phyloP scores from a whole-genome alignment of 768 basidiomycete species.

The Mycena capillaripes region DNA sequence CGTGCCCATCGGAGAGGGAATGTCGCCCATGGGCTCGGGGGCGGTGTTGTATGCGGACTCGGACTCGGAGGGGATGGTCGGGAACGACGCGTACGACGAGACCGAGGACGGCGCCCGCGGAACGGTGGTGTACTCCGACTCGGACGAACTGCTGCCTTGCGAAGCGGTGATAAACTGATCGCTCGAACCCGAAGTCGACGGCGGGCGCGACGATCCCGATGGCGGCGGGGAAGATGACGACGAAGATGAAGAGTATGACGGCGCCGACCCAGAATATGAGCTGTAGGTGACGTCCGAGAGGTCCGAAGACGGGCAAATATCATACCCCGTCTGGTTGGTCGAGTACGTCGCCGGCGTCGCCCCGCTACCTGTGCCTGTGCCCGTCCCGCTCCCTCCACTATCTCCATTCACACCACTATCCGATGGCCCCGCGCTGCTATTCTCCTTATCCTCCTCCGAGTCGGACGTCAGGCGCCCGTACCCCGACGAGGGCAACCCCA shows the following conservation, averaged over 20 bases:
- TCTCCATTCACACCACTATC: constrained; percentile 29
- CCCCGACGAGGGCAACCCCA: constrained; percentile 60
- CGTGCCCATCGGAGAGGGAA: constrained; percentile 59
- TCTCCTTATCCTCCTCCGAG: constrained; percentile 33
- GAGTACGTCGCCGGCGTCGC: constrained; percentile 50
- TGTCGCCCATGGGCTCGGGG: constrained; percentile 50
- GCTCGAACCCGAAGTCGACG: constrained; percentile 46
- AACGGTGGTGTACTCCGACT: constrained; percentile 55
- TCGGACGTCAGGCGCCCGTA: constrained; percentile 11
- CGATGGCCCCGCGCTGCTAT: constrained; percentile 29
- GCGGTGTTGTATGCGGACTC: constrained; percentile 48
- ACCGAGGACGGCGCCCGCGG: constrained; percentile 55
- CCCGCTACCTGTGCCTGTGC: constrained; percentile 39
- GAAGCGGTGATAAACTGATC: constrained; percentile 61
- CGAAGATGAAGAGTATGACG: constrained; percentile 36
- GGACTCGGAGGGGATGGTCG: constrained; percentile 72
- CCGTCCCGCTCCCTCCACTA: constrained; percentile 33
- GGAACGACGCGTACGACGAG: constrained; percentile 66
- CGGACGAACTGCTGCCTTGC: constrained; percentile 57
- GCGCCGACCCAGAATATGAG: constrained; percentile 46
- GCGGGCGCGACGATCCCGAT: constrained; percentile 44
- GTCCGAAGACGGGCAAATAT: constrained; percentile 67
- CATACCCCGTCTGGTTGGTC: constrained; percentile 66
- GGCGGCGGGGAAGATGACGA: constrained; percentile 41
- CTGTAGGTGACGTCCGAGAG: constrained; percentile 54